Base-by-base conservation (phyloP, 2,329 filamentous ascomycete species). In the Exserohilum turcica region DNA sequence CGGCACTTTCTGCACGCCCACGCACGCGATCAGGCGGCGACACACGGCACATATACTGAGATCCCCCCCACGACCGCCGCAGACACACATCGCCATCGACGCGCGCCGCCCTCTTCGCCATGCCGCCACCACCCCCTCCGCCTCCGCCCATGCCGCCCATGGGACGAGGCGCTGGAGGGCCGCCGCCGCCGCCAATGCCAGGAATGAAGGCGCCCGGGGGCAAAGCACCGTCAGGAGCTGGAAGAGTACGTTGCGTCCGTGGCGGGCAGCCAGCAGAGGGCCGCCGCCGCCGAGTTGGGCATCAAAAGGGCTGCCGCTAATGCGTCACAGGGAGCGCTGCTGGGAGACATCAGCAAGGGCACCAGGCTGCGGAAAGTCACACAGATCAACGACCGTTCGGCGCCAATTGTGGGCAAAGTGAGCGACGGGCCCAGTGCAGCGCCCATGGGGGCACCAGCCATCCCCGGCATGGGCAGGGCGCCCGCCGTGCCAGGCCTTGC, bases 361-460 rank as follows among this genome's bases (percentile, higher is more conserved):
- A 82, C 78, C 63, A 79, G 80, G 56, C 81, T 97, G 54, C 96
- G 89, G 77, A 97, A 96, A 76, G 82, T 79, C 49, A 71, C 91
- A 28, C 87, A 91, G 50, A 90, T 92, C 63, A 97, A 97, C 76
- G 93, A 97, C 75, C 87, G 93, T 74, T 97, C 92, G 18, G 91
- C 91, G 6, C 93, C 93, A 0, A 66, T 83, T 44, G 74, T 97
- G 51, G 83, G 76, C 55, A 85, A 83, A 49, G 67, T 80, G 44
- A 80, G 81, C 46, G 79, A 82, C 44, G 79, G 80, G 28, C 82
- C 83, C 10, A 82, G 81, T 28, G 86, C 83, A 54, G 80, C 84
- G 48, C 82, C 87, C 10, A 77, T 90, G 51, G 88, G 86, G 58
- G 92, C 92, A 43, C 92, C 92, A 33, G 89, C 92, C 18, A 81